These are phyloP conservation scores for Draba incana DNA, from an alignment of 345 rosid genomes.

Conservation along the genomic window DNA sequence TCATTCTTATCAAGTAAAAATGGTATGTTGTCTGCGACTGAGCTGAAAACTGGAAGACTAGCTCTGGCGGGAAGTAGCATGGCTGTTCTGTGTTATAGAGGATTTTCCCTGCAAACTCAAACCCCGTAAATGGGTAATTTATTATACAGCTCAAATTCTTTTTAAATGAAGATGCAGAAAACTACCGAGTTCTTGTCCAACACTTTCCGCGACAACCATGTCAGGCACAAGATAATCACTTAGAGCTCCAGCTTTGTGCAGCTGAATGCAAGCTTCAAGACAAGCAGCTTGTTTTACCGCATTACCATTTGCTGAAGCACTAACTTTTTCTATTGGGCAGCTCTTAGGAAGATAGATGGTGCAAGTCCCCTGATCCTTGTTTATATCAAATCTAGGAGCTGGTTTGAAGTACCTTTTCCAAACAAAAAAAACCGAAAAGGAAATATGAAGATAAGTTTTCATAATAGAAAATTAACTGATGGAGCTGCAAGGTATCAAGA, in stretches of 20 bases:
- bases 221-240: slow-evolving; percentile 86
- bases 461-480: background rate
- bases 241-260: slow-evolving; percentile 69
- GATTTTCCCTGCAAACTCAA: slow-evolving; percentile 50
- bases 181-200: slow-evolving; percentile 48
- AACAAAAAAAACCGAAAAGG: background rate
- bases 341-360: slow-evolving; percentile 71
- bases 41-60: slow-evolving; percentile 45
- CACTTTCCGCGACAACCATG: slow-evolving; percentile 60
- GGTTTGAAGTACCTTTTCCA: slow-evolving; percentile 78
- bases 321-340: slow-evolving; percentile 56
- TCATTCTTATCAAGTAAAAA: slow-evolving; percentile 63
- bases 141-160: background rate
- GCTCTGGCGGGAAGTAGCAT: slow-evolving; percentile 70
- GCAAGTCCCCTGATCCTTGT: slow-evolving; percentile 51
- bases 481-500: slow-evolving; percentile 28
- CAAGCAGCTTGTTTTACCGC: slow-evolving; percentile 67
- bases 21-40: slow-evolving; percentile 42
- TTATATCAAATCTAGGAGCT: slow-evolving; percentile 56
- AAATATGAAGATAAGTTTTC: background rate
- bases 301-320: slow-evolving; percentile 46
- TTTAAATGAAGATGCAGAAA: slow-evolving; percentile 11
- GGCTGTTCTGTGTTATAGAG: slow-evolving; percentile 62
- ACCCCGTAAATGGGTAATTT: slow-evolving; percentile 5
- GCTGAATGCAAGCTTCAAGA: slow-evolving; percentile 82